Percentiles rank a stretch among this genome's conserved stretches.
phyloP scores from a whole-genome alignment of 352 stramenopile species.

The Salisapilia sapeloensis region DNA sequence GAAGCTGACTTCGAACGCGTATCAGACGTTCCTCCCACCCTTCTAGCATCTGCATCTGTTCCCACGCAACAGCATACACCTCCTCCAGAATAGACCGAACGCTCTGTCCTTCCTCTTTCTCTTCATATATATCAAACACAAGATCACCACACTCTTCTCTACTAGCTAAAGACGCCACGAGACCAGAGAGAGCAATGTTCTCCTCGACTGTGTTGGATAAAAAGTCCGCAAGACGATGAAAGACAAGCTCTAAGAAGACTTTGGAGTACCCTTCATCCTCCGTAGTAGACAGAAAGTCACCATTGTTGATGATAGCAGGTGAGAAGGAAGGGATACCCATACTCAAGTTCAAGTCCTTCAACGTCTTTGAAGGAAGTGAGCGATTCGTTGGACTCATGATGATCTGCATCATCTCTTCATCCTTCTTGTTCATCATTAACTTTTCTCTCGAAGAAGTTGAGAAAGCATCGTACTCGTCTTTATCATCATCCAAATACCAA shows the following conservation, averaged over 20 bases:
- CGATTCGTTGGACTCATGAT: too few species aligned
- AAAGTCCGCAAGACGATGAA: slow-evolving; percentile 55
- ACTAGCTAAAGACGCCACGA: slow-evolving; percentile 54
- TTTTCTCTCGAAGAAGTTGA: slow-evolving; percentile 1
- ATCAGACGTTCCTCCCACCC: slow-evolving; percentile 22
- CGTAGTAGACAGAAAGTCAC: too few species aligned
- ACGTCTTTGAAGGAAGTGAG: too few species aligned
- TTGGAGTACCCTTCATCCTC: too few species aligned
- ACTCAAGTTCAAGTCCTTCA: too few species aligned
- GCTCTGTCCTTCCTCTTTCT: slow-evolving; percentile 16
- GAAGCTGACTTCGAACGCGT: slow-evolving; percentile 40
- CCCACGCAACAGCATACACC: slow-evolving; percentile 44
- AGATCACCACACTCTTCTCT: slow-evolving; percentile 25
- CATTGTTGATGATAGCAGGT: too few species aligned
- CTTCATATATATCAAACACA: slow-evolving; percentile 39
- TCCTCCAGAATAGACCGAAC: slow-evolving; percentile 70
- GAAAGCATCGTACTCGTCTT: slow-evolving; percentile 1
- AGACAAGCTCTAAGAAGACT: too few species aligned
- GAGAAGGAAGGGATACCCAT: too few species aligned
- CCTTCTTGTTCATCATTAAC: too few species aligned
- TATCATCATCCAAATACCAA: slow-evolving; percentile 7
- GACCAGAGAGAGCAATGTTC: slow-evolving; percentile 61
- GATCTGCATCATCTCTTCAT: too few species aligned
- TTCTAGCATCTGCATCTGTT: slow-evolving; percentile 35
- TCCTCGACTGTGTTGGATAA: slow-evolving; percentile 73